Evolutionary conservation across 176 grass and related monocot species (phyloP).

Genomic region (Oryza coarctata): DNA sequence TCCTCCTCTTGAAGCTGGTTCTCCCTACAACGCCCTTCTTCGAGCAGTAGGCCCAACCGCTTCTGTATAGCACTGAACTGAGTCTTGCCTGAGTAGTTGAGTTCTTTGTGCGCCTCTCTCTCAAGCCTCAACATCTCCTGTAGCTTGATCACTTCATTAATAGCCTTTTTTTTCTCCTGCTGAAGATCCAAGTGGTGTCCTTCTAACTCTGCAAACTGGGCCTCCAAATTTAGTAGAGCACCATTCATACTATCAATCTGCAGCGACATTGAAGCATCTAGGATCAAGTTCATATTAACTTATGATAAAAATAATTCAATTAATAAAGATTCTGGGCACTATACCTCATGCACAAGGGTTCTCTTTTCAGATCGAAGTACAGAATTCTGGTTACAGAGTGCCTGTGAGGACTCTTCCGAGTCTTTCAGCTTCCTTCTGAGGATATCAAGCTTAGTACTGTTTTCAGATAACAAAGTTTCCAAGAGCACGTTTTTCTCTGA

Average conservation of each 20-base stretch:
- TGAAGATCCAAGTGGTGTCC: constrained; percentile 59
- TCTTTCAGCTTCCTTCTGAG: constrained; percentile 63
- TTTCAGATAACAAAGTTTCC: constrained; percentile 76
- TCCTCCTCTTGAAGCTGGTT: constrained; percentile 68
- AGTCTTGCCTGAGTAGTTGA: constrained; percentile 45
- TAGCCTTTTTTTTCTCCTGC: constrained; percentile 53
- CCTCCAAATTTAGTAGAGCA: constrained; percentile 65
- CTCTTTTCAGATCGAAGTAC: constrained; percentile 66
- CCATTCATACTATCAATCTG: constrained; percentile 78
- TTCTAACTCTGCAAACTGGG: constrained; percentile 68
- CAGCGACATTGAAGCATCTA: constrained; percentile 20
- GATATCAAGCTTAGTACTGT: constrained; percentile 61
- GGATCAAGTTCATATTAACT: constrained; percentile 10
- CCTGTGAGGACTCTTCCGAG: constrained; percentile 52
- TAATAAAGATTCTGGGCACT: constrained; percentile 11
- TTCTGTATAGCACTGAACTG: constrained; percentile 49
- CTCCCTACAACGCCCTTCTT: constrained; percentile 49
- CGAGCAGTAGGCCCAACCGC: constrained; percentile 49
- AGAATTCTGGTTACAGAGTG: constrained; percentile 65
- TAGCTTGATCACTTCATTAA: constrained; percentile 45
- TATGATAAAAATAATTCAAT: constrained; percentile 7
- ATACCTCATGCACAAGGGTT: constrained; percentile 71
- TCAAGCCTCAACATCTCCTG: constrained; percentile 55
- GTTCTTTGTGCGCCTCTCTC: constrained; percentile 52
- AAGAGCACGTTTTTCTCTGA: constrained; percentile 68